These are phyloP conservation scores for Trichosporon coremiiforme DNA, from an alignment of 1,284 basidiomycete species.

Conservation along the genomic window DNA sequence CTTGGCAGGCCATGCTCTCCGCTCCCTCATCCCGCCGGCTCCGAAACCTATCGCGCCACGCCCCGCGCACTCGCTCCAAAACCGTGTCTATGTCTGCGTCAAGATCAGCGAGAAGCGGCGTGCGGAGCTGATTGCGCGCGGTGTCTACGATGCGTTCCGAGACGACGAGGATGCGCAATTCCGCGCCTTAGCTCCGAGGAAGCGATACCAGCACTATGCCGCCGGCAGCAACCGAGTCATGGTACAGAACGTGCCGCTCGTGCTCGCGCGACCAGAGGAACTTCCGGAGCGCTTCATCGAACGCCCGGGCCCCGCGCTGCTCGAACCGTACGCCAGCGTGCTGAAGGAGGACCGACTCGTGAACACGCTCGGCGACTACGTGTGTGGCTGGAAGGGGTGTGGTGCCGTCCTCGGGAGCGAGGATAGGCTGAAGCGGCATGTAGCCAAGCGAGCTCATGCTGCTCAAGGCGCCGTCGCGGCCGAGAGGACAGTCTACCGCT, in stretches of 20 bases:
- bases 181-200: conserved; percentile 9
- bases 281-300: conserved; percentile 37
- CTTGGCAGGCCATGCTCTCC: not conserved
- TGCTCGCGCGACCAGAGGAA: conserved; percentile 37
- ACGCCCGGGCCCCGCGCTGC: conserved; percentile 35
- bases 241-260: not conserved
- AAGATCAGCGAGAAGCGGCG: conserved; percentile 22
- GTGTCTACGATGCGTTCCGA: conserved; percentile 26
- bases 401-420: conserved; percentile 42
- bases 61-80: not conserved
- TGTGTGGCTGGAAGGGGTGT: conserved; percentile 49
- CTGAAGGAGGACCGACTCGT: conserved; percentile 37
- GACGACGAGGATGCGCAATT: conserved; percentile 18
- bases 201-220: conserved; percentile 1
- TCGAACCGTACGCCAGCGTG: conserved; percentile 39
- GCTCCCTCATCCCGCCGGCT: not conserved
- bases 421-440: conserved; percentile 37
- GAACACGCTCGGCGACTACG: conserved; percentile 31
- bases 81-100: conserved; percentile 20
- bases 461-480: conserved; percentile 32
- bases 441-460: conserved; percentile 34
- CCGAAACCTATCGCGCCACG: not conserved
- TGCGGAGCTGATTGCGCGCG: conserved; percentile 24
- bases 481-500: conserved; percentile 30
- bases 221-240: not conserved